Base-by-base conservation (phyloP, 805 yeast genomes). In the Candida quercuum region DNA sequence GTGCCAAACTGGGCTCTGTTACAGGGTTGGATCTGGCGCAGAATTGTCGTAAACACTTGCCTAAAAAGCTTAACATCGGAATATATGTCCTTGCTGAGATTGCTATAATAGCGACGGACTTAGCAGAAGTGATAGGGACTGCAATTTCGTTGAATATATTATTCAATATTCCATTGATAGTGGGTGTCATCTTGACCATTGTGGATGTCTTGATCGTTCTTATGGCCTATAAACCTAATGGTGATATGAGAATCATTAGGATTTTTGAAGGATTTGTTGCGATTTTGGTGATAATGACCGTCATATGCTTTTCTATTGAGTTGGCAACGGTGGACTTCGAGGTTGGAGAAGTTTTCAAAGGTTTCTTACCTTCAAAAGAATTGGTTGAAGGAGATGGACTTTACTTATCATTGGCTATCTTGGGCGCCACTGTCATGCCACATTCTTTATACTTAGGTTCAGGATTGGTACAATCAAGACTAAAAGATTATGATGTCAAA, bases 51-150 rank as follows among this genome's bases (percentile, higher is more conserved):
- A 75, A 72, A 33, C 86, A 88, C 59, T 63, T 89, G 29, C 81
- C 89, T 3, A 67, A 62, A 38, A 71, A 70, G 42, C 51, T 84
- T 23, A 84, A 83, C 52, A 49, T 81, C 26, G 51, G 71, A 22
- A 62, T 88, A 18, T 89, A 91, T 57, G 56, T 79, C 3, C 69
- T 89, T 43, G 94, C 97, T 0, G 98, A 91, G 54, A 63, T 82
- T 15, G 95, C 98, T 16, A 91, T 91, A 41, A 79, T 91, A 30
- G 96, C 97, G 2, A 91, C 98, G 0, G 99, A 91, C 63, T 72
- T 93, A 46, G 97, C 99, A 1, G 98, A 91, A 57, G 96, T 91
- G 25, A 91, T 93, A 19, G 99, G 99, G n/a, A 86, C 96, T 4
- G 97, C 98, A 4, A 87, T 91, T 40, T 82, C 98, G 1, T 69